phyloP scores from a whole-genome alignment of 1,284 basidiomycete species.

The Puccinia hordei region DNA sequence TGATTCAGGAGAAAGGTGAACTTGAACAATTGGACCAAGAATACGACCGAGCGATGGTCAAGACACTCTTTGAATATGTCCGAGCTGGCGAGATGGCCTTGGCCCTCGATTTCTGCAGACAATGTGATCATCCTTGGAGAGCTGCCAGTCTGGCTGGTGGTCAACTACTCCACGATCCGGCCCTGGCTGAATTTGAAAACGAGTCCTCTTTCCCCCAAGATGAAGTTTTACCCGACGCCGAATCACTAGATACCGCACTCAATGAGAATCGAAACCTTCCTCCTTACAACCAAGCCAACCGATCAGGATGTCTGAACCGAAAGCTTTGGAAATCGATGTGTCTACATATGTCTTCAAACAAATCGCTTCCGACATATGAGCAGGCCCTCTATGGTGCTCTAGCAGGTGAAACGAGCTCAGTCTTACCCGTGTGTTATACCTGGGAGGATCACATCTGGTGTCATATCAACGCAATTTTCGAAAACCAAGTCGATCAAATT shows the following conservation, averaged over 20 bases:
- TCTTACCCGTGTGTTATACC: slow-evolving; percentile 74
- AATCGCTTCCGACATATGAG: slow-evolving; percentile 72
- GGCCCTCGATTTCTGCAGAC: slow-evolving; percentile 78
- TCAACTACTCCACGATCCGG: slow-evolving; percentile 71
- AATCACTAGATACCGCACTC: slow-evolving; percentile 64
- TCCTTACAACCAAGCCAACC: slow-evolving; percentile 20
- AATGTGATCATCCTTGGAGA: slow-evolving; percentile 85
- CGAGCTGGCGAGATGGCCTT: slow-evolving; percentile 78
- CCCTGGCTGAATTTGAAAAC: slow-evolving; percentile 64
- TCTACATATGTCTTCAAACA: slow-evolving; percentile 72
- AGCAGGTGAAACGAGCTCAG: slow-evolving; percentile 76
- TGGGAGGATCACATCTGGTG: slow-evolving; percentile 98
- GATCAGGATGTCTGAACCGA: slow-evolving; percentile 61
- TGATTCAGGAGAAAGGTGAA: slow-evolving; percentile 19
- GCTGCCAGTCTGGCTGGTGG: slow-evolving; percentile 81
- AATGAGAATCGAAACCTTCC: slow-evolving; percentile 60
- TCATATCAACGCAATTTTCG: slow-evolving; percentile 78
- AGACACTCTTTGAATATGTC: slow-evolving; percentile 75
- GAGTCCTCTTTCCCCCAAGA: slow-evolving; percentile 33
- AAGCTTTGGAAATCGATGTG: slow-evolving; percentile 83
- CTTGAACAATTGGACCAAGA: slow-evolving; percentile 62
- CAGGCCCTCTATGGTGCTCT: slow-evolving; percentile 84
- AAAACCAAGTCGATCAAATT: slow-evolving; percentile 71
- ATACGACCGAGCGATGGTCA: slow-evolving; percentile 74
- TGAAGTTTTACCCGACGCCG: slow-evolving; percentile 36